A percentile compares a stretch with the other conserved stretches of the same genome.
These are phyloP conservation scores for Entonaema liquescens DNA, from an alignment of 495 filamentous ascomycete species.

Conservation along the genomic window DNA sequence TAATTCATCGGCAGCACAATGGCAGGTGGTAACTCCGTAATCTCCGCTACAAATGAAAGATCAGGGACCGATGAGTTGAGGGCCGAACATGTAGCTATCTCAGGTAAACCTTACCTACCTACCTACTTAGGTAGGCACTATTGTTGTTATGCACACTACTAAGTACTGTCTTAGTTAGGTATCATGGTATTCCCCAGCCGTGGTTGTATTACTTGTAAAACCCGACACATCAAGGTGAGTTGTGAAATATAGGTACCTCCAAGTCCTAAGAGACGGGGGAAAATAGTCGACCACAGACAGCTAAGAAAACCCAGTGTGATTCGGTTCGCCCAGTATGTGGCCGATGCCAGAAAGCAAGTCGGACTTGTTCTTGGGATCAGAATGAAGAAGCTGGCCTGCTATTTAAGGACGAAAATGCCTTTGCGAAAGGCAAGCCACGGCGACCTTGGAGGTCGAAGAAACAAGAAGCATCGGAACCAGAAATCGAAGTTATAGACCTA, in stretches of 20 bases:
- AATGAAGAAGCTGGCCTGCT: slow-evolving; percentile 40
- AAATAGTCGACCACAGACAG: not conserved
- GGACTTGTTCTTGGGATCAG: slow-evolving; percentile 42
- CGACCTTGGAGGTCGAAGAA: slow-evolving; percentile 36
- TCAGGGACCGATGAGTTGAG: no score
- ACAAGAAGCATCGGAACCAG: not conserved
- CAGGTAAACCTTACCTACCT: no score
- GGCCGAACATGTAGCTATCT: no score
- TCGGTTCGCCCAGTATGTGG: slow-evolving; percentile 36
- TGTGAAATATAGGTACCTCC: no score
- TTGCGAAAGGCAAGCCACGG: slow-evolving; percentile 45
- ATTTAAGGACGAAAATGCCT: slow-evolving; percentile 50
- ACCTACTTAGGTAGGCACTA: no score
- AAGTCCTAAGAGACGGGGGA: not conserved
- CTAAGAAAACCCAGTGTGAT: slow-evolving; percentile 42
- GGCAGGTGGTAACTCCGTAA: not conserved
- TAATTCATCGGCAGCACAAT: no score
- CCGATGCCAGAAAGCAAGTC: slow-evolving; percentile 44
- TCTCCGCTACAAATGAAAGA: no score
- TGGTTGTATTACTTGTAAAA: slow-evolving; percentile 28
- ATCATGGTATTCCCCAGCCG: slow-evolving; percentile 31
- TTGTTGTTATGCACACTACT: no score
- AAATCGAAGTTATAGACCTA: slow-evolving; percentile 1
- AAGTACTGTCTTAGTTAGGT: no score
- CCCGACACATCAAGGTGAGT: slow-evolving; percentile 28